A percentile compares a stretch with the other conserved stretches of the same genome.
Evolutionary conservation across 2,329 filamentous ascomycete genomes (phyloP).

Genomic region (Ascosphaera pollenicola): DNA sequence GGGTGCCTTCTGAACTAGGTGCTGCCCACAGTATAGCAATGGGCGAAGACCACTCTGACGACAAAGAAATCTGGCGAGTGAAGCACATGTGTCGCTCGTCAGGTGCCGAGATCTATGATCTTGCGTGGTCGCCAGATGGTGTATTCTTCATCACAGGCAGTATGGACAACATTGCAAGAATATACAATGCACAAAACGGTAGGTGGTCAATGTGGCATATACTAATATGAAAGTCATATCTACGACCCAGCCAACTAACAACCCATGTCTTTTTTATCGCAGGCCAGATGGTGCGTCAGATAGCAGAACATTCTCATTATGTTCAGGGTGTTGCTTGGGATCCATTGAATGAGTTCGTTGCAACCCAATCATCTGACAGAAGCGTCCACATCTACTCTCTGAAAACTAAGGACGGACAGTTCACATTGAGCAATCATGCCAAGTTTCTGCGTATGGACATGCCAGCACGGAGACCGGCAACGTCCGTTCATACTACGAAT

Average conservation of each 20-base stretch:
- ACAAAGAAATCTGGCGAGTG: conserved; percentile 90
- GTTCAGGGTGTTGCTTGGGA: conserved; percentile 98
- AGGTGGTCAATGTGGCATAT: conserved; percentile 10
- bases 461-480: conserved; percentile 48
- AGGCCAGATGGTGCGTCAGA: conserved; percentile 61
- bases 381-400: conserved; percentile 95
- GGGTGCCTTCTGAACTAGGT: conserved; percentile 64
- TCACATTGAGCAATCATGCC: conserved; percentile 55
- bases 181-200: conserved; percentile 89
- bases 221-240: not conserved
- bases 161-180: conserved; percentile 96
- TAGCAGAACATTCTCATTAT: conserved; percentile 94
- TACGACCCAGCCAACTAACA: no score
- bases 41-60: conserved; percentile 67
- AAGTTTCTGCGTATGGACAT: conserved; percentile 83
- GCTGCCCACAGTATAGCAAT: conserved; percentile 26
- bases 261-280: conserved; percentile 9
- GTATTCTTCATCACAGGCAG: conserved; percentile 93
- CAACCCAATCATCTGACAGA: conserved; percentile 92
- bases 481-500: no score
- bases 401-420: conserved; percentile 90
- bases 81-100: conserved; percentile 96
- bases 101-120: conserved; percentile 90
- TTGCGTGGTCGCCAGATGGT: conserved; percentile 97
- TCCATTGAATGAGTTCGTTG: conserved; percentile 91